Base-by-base conservation (phyloP, 2,329 filamentous ascomycete genomes). In the Tolypocladium album region DNA sequence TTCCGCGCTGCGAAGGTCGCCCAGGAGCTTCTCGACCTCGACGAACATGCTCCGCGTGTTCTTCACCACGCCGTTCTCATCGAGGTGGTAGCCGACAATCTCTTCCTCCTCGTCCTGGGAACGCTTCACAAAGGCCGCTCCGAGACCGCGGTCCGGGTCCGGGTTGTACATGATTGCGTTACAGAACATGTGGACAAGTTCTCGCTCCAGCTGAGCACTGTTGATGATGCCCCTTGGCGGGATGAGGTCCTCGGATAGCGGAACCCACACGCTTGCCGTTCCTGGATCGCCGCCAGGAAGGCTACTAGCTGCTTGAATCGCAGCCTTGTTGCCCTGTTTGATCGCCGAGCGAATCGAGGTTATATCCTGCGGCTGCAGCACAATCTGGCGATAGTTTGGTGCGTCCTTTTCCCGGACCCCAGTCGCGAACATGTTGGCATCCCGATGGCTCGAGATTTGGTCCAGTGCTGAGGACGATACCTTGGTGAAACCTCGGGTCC, bases 151-250 rank as follows among this genome's bases (percentile, higher is more conserved):
- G 65, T 89, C 80, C 0, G 88, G 86, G 63, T 96, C 90, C 0
- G 89, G 87, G 67, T 97, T 97, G 78, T 96, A 99, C 94, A 99
- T 97, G 74, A 97, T 89, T 22, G 94, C 93, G 69, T 97, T 97
- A 65, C 92, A 91, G 72, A 97, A 96, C 90, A 97, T 97, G 67
- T 95, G 89, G 67, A 95, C 90, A 13, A 97, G 78, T 72, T 97
- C 93, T 65, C 92, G 90, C 74, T 97, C 93, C 20, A 97, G 81
- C 71, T 97, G 94, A 1, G 88, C 86, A 57, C 89, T 92, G 73
- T 97, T 97, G 73, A 97, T 90, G 67, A 97, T 96, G 24, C 87
- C 90, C 67, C 87, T 90, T 0, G 94, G 93, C 2, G 93, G 90
- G 2, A 93, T 81, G 34, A 96, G 79, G 60, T 97, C 90, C 57